These are phyloP conservation scores for Ceratobasidium papillatum DNA, from an alignment of 1,284 basidiomycete genomes.

Conservation along the genomic window DNA sequence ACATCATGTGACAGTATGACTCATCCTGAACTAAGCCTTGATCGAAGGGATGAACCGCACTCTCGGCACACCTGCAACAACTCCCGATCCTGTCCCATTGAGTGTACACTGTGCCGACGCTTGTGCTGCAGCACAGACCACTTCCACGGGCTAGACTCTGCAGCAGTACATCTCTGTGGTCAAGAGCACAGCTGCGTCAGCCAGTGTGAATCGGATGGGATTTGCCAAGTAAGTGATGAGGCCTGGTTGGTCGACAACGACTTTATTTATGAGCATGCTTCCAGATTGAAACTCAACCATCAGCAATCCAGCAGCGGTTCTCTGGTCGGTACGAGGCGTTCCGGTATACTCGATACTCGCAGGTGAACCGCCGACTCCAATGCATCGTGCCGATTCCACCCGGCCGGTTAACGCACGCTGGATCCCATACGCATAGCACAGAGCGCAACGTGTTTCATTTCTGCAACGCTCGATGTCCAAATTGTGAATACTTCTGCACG, in stretches of 20 bases:
- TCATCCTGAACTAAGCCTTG: no score
- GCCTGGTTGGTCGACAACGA: no score
- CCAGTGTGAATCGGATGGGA: slow-evolving; percentile 55
- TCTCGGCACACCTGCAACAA: slow-evolving; percentile 59
- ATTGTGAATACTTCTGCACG: slow-evolving; percentile 67
- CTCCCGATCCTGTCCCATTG: slow-evolving; percentile 61
- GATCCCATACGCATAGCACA: slow-evolving; percentile 60
- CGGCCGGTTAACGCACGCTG: slow-evolving; percentile 56
- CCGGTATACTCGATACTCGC: slow-evolving; percentile 55
- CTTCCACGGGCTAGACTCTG: slow-evolving; percentile 59
- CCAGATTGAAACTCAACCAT: slow-evolving; percentile 65
- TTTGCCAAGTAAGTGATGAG: slow-evolving; percentile 26
- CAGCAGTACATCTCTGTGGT: slow-evolving; percentile 66
- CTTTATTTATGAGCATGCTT: slow-evolving; percentile 49
- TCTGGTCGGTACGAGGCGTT: slow-evolving; percentile 59
- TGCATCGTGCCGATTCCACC: slow-evolving; percentile 60
- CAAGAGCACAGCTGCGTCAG: slow-evolving; percentile 53
- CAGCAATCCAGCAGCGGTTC: slow-evolving; percentile 66
- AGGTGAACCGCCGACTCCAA: slow-evolving; percentile 57
- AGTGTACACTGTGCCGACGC: slow-evolving; percentile 63
- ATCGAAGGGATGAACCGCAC: no score
- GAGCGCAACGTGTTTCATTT: slow-evolving; percentile 58
- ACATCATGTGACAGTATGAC: no score
- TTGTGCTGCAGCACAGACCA: slow-evolving; percentile 61
- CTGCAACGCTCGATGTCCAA: slow-evolving; percentile 64